Base-by-base conservation (phyloP, 805 yeast species). In the Teunomyces panamensis region DNA sequence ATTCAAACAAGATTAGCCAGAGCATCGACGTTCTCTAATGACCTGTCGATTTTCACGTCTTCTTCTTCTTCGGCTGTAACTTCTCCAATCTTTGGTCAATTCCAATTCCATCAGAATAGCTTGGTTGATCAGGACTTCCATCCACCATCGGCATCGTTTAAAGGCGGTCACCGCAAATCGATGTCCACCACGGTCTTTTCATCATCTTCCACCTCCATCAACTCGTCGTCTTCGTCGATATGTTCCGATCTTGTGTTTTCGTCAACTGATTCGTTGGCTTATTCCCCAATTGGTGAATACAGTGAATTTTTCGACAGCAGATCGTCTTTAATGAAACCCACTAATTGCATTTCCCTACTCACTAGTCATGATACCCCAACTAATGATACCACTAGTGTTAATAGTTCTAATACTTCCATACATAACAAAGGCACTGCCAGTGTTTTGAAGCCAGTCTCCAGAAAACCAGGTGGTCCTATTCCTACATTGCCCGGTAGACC, bases 211-310 rank as follows among this genome's bases (percentile, higher is more conserved):
- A 49, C 55, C 8, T 62, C 70, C 7, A 57, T 63, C 42, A 61
- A 65, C 47, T 68, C 72, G 30, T 62, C 64, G 29, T 52, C 57
- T 35, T 64, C 65, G 49, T 65, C 69, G 47, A 42, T 66, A 13
- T 49, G 51, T 24, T 59, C 58, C 41, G 71, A 67, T 13, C 53
- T 57, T 10, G 57, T 62, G 5, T 63, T 57, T 35, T 58, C 66
- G 9, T 65, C 71, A 13, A 50, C 58, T 10, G 74, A 69, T 29
- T 50, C 60, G 39, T 69, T 60, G 29, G 47, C 61, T 3, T 56
- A 51, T 33, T 54, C 63, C 7, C 68, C 65, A 3, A 49, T 56
- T 37, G 52, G 50, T 37, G 69, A 65, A 30, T 53, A 50, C 30
- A 49, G 55, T 9, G 71, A 65, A 33, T 60, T 49, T 45, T 65